Evolutionary conservation across 345 rosid species (phyloP), one percentile per base, ranked within the genome.

Genomic region (Pugionium cornutum): DNA sequence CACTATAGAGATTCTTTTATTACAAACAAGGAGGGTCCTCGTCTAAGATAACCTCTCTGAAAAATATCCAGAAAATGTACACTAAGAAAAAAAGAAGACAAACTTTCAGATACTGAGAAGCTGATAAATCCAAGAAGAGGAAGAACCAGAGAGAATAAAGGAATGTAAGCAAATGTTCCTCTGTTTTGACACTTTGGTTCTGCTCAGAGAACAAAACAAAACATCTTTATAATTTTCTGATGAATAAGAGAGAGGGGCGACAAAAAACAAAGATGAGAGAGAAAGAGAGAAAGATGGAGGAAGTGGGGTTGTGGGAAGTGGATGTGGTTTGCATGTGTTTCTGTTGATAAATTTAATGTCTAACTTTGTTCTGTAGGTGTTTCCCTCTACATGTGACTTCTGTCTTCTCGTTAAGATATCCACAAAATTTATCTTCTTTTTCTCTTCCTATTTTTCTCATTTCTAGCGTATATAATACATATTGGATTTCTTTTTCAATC

Each of bases 311-410:
- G 87, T 88, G 96, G 75, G 78, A 76, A 57, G 87, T 82, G 88
- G 86, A 89, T 83, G 82, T 66, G 54, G 9, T 67, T 67, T 31
- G 52, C 18, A 18, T 18, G 18, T 18, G 18, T 18, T 18, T 18
- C 18, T 18, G 18, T 18, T 18, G 18, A 18, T 18, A 18, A 18
- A 18, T 18, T 44, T 59, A 58, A 58, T 18, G 18, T 18, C 18
- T 18, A 58, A 53, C 64, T 53, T 29, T 58, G 37, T 58, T 66
- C 48, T 61, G 46, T 48, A 54, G 68, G 58, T 83, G 84, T 81
- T 86, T 70, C 58, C 80, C 65, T 76, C 50, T 50, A 45, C 96
- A 92, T 84, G 94, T 88, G 96, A 69, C 77, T 67, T 37, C 47
- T 74, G 69, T 74, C 77, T 53, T 60, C 68, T 67, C 37, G 26